Conservation (phyloP, 352 stramenopile genomes). For the Elongisporangium prolatum region DNA sequence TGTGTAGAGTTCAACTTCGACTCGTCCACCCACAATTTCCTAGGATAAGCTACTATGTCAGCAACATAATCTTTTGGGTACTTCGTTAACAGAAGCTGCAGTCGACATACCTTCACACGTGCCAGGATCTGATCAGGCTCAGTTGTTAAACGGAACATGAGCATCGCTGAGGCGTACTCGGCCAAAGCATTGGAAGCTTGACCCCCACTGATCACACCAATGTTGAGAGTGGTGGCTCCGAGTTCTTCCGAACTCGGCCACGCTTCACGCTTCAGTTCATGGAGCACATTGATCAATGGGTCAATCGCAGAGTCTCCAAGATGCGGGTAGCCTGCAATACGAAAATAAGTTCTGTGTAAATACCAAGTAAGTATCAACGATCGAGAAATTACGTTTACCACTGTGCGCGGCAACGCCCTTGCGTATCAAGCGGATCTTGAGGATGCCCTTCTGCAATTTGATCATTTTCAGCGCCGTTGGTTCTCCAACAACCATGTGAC, state of each 20-base stretch:
- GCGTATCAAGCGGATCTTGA: conserved; percentile 76
- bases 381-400: conserved; percentile 22
- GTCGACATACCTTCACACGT: conserved; percentile 45
- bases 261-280: conserved; percentile 69
- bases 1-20: conserved; percentile 80
- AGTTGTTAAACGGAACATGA: conserved; percentile 85
- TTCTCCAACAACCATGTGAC: conserved; percentile 78
- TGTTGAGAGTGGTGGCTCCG: conserved; percentile 81
- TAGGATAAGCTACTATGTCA: conserved; percentile 7
- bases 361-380: background rate
- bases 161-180: conserved; percentile 78
- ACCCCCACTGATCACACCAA: conserved; percentile 74
- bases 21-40: conserved; percentile 54
- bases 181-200: conserved; percentile 81
- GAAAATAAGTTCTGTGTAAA: conserved; percentile 5
- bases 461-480: conserved; percentile 80
- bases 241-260: conserved; percentile 81
- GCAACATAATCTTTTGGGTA: background rate
- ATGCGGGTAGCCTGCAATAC: conserved; percentile 60
- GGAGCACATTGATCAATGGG: conserved; percentile 77
- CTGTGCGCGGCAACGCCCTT: conserved; percentile 78
- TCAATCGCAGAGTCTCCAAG: conserved; percentile 82
- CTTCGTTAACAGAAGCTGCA: background rate
- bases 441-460: conserved; percentile 83
- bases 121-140: conserved; percentile 65